Percentiles rank a stretch among this genome's conserved stretches.
phyloP scores from a whole-genome alignment of 768 basidiomycete species.

The Phlebiopsis flavidoalba region DNA sequence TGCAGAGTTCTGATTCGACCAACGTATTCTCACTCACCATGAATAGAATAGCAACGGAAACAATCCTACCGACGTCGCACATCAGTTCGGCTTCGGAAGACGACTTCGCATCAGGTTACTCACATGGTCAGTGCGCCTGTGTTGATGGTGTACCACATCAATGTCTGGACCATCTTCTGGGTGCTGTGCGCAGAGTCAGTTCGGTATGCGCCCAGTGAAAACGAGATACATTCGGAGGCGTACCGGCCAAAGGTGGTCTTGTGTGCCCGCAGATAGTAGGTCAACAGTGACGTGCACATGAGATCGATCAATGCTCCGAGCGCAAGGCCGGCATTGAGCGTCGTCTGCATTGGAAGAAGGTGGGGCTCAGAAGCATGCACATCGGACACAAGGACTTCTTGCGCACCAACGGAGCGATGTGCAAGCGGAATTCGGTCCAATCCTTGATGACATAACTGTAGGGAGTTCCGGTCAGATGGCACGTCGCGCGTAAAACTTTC shows the following conservation, averaged over 20 bases:
- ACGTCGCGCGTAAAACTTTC: background rate
- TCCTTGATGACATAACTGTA: background rate
- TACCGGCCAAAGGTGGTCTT: background rate
- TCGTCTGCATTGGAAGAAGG: background rate
- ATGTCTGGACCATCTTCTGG: background rate
- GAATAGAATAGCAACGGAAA: background rate
- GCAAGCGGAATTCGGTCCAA: background rate
- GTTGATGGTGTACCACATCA: slow-evolving; percentile 4
- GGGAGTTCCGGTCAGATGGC: background rate
- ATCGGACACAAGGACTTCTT: background rate
- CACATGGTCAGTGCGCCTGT: slow-evolving; percentile 7
- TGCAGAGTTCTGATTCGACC: background rate
- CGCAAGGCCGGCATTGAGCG: background rate
- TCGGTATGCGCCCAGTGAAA: background rate
- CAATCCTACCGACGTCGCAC: background rate
- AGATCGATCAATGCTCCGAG: slow-evolving; percentile 6
- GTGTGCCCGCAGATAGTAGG: slow-evolving; percentile 2
- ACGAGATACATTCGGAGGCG: background rate
- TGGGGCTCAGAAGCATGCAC: background rate
- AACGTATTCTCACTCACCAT: background rate
- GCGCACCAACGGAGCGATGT: background rate
- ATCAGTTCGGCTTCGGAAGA: background rate
- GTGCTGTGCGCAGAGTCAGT: slow-evolving; percentile 1
- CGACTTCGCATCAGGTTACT: background rate
- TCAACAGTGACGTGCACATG: background rate